Conservation (phyloP, 176 grass and related monocot genomes). For the Typha latifolia region DNA sequence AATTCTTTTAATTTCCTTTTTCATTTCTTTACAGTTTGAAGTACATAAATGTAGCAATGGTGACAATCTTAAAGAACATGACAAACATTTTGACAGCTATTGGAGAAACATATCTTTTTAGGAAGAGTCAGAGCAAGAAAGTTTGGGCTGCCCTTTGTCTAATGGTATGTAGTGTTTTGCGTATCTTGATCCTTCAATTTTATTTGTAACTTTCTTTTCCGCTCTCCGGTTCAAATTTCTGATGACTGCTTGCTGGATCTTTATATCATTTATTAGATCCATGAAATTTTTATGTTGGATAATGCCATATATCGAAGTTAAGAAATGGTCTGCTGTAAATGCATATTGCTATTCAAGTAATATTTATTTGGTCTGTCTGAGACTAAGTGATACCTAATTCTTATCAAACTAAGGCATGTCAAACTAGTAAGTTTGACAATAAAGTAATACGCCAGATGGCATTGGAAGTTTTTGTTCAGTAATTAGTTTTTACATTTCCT, state of each 20-base stretch:
- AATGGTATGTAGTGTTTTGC: conserved; percentile 42
- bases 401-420: no score
- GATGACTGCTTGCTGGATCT: not conserved
- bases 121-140: conserved; percentile 61
- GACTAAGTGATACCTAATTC: no score
- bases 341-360: no score
- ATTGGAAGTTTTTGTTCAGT: no score
- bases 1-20: not conserved
- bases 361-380: no score
- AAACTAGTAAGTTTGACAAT: no score
- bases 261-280: no score
- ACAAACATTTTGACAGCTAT: conserved; percentile 84
- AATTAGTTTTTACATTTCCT: no score
- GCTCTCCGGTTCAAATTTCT: not conserved
- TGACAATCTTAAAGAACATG: conserved; percentile 86
- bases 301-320: no score
- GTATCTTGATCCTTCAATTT: not conserved
- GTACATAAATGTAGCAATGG: conserved; percentile 93
- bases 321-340: no score
- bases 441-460: no score
- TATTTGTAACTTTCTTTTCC: not conserved
- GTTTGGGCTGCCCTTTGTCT: conserved; percentile 76
- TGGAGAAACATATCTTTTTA: conserved; percentile 70
- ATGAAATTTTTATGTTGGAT: no score
- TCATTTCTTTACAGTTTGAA: conserved; percentile 50